These are phyloP conservation scores for Irpex sp. DNA, from an alignment of 1,284 basidiomycete species.

Conservation along the genomic window DNA sequence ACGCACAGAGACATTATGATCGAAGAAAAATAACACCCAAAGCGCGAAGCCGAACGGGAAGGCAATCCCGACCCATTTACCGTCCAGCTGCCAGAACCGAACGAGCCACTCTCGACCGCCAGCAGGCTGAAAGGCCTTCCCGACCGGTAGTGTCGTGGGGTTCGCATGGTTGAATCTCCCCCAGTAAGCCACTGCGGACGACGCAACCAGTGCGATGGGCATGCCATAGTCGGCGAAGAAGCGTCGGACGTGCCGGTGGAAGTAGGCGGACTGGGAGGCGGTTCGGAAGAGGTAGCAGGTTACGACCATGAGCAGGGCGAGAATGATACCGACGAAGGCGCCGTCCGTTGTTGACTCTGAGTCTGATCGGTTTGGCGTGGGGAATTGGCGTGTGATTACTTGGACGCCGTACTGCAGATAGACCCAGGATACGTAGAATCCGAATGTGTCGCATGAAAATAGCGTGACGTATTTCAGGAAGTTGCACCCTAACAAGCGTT, in stretches of 20 bases:
- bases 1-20: conserved; percentile 82
- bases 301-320: conserved; percentile 75
- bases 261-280: conserved; percentile 59
- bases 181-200: conserved; percentile 82
- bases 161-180: conserved; percentile 68
- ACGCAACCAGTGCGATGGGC: conserved; percentile 77
- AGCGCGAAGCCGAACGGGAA: conserved; percentile 70
- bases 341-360: conserved; percentile 36
- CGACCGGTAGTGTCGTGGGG: conserved; percentile 66
- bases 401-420: conserved; percentile 91
- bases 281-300: conserved; percentile 72
- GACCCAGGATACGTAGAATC: conserved; percentile 86
- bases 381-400: conserved; percentile 74
- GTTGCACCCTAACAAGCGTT: conserved; percentile 59
- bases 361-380: conserved; percentile 19
- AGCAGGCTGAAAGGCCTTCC: conserved; percentile 70
- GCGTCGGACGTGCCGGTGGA: conserved; percentile 69
- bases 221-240: conserved; percentile 88
- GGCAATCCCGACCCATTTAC: conserved; percentile 86
- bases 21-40: conserved; percentile 75
- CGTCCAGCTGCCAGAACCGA: conserved; percentile 86
- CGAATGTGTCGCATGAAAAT: conserved; percentile 93
- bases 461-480: conserved; percentile 85
- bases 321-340: conserved; percentile 70
- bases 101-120: conserved; percentile 83